Percentiles rank a stretch among this genome's conserved stretches.
Conservation (phyloP, 2,329 filamentous ascomycete genomes). For the Fusarium sp. region DNA sequence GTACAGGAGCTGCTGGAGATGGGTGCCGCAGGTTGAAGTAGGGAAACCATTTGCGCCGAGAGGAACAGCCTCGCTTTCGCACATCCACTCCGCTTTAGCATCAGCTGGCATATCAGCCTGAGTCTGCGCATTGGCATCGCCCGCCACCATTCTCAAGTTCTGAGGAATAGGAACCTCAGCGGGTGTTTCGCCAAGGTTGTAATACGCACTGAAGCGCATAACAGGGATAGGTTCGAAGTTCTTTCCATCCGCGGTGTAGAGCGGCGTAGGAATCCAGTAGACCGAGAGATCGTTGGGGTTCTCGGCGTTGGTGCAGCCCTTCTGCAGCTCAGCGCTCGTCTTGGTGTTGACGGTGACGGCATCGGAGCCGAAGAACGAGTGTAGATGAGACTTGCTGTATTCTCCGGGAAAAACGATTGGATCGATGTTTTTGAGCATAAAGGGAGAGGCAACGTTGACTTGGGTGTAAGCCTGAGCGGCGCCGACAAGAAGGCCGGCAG, state of each 20-base stretch:
- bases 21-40: constrained; percentile 26
- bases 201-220: constrained; percentile 57
- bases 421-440: constrained; percentile 49
- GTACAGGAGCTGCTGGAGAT: constrained; percentile 37
- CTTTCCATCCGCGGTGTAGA: constrained; percentile 47
- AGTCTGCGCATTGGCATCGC: constrained; percentile 43
- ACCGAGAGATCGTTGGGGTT: constrained; percentile 59
- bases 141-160: constrained; percentile 54
- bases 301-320: constrained; percentile 55
- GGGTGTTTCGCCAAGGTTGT: constrained; percentile 49
- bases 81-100: constrained; percentile 47
- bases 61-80: constrained; percentile 45
- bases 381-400: constrained; percentile 47
- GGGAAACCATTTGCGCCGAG: constrained; percentile 33
- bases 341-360: constrained; percentile 44
- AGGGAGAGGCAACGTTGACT: constrained; percentile 32
- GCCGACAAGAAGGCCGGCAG: constrained; percentile 24
- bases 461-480: constrained; percentile 34
- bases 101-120: constrained; percentile 13
- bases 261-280: constrained; percentile 58
- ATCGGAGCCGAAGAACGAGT: constrained; percentile 51
- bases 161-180: constrained; percentile 58
- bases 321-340: constrained; percentile 48
- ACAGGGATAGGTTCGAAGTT: constrained; percentile 46
- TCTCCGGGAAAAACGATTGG: constrained; percentile 47